Evolutionary conservation across 2,329 filamentous ascomycete species (phyloP).

Genomic region (Colletotrichum karsti): DNA sequence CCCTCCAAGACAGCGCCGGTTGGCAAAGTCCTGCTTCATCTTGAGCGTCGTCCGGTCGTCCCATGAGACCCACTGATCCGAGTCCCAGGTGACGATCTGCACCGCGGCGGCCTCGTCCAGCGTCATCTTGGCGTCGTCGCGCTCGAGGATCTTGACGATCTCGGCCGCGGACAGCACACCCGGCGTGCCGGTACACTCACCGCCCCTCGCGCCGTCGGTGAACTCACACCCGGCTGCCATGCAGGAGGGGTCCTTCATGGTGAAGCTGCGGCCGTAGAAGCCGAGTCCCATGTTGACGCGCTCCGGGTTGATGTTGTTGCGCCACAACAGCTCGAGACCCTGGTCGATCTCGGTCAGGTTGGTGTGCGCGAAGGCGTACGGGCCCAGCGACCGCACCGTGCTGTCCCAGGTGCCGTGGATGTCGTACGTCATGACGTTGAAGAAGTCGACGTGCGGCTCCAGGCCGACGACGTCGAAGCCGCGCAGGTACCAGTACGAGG

Average conservation of each 20-base stretch:
- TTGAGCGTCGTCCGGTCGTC: not conserved
- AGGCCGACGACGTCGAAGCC: slow-evolving; percentile 11
- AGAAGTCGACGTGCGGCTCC: slow-evolving; percentile 35
- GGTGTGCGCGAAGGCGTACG: slow-evolving; percentile 33
- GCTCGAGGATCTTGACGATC: slow-evolving; percentile 34
- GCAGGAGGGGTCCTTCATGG: slow-evolving; percentile 35
- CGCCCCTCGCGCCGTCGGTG: slow-evolving; percentile 32
- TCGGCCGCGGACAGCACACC: slow-evolving; percentile 38
- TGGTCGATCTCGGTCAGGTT: slow-evolving; percentile 52
- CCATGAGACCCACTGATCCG: not conserved
- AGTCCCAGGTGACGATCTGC: not conserved
- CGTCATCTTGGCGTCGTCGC: slow-evolving; percentile 35
- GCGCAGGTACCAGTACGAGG: slow-evolving; percentile 25
- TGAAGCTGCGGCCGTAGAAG: slow-evolving; percentile 53
- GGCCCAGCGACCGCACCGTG: slow-evolving; percentile 36
- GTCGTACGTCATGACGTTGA: slow-evolving; percentile 34
- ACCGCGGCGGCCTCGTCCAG: not conserved
- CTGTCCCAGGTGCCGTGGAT: slow-evolving; percentile 49
- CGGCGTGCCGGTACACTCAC: slow-evolving; percentile 37
- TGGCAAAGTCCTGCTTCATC: not conserved
- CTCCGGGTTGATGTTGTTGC: slow-evolving; percentile 48
- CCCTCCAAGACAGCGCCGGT: slow-evolving; percentile 32
- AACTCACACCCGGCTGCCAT: slow-evolving; percentile 40
- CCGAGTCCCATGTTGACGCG: slow-evolving; percentile 53
- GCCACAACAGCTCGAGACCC: slow-evolving; percentile 56